A percentile compares a stretch with the other conserved stretches of the same genome.
Conservation (phyloP, 257 asterid species). For the Primulina huaijiensis region DNA sequence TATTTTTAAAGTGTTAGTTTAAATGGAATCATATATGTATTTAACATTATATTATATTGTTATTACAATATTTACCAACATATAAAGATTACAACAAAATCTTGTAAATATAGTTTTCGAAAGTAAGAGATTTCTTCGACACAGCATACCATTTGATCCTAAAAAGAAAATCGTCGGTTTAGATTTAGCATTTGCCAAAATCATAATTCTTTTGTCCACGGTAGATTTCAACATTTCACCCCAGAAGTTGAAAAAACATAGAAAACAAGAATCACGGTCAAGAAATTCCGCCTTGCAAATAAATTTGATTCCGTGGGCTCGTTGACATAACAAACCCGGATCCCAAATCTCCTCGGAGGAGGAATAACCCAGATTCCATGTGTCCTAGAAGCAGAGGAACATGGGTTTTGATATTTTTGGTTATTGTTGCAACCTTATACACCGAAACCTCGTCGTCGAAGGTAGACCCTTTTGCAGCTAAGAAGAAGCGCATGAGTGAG, state of each 20-base stretch:
- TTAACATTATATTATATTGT: too few species aligned
- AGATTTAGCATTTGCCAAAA: neutral
- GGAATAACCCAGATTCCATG: conserved; percentile 33
- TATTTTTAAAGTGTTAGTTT: too few species aligned
- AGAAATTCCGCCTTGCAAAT: neutral
- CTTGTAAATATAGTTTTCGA: too few species aligned
- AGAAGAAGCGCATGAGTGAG: conserved; percentile 79
- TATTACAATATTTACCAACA: too few species aligned
- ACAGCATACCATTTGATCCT: too few species aligned
- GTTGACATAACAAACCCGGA: neutral
- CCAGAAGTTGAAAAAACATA: neutral
- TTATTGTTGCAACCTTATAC: conserved; percentile 40
- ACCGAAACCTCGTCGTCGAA: conserved; percentile 33
- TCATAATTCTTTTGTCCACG: neutral
- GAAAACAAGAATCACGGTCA: neutral
- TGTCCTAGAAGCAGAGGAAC: conserved; percentile 40
- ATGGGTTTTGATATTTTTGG: conserved; percentile 48
- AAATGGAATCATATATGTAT: too few species aligned
- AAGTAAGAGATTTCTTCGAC: too few species aligned
- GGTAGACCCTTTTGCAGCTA: conserved; percentile 58
- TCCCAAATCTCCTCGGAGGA: neutral
- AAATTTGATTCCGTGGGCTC: conserved; percentile 16
- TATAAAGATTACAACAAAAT: too few species aligned
- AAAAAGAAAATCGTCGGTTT: too few species aligned
- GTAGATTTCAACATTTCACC: neutral